Evolutionary conservation across 306 rosid species (phyloP), one percentile per base, ranked within the genome.

Genomic region (Cucumis cinereus): DNA sequence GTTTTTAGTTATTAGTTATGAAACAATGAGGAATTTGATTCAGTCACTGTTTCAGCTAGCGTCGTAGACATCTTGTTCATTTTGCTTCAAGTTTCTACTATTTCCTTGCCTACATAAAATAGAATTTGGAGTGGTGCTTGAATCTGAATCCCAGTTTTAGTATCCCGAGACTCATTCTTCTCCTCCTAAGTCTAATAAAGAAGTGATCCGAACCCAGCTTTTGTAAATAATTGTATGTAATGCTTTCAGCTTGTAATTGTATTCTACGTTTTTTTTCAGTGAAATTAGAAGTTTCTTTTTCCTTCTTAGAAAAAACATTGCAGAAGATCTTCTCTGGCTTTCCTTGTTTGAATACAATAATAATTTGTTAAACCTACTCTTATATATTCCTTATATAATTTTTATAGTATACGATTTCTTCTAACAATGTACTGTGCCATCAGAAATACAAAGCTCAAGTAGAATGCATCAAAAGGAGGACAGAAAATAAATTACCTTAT

Each of bases 361-460:
- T 19, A 16, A 45, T 64, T 36, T 36, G 72, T 36, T 36, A 17
- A 40, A 38, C 30, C 28, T 66, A n/a, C 35, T 66, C 9, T 66
- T 36, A 64, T 64, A 8, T 17, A 30, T 61, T 15, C 3, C 43
- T 15, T 33, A 63, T 35, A 8, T 63, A 10, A 33, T 8, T 63
- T n/a, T 38, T 6, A 5, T 70, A 6, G 59, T 7, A 30, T 41
- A 45, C 33, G 30, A 14, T 11, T 45, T 77, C 35, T 60, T 24
- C 57, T 70, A 41, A 60, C n/a, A 8, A 70, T 14, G 24, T 53
- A 77, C 47, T 53, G 9, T 78, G n/a, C 14, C 33, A 58, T 4
- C 76, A 84, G 88, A 84, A 73, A 40, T 79, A 77, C 64, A 79
- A 77, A 60, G 72, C 80, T 19, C 77, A 79, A 43, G 66, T 79